Conservation (phyloP, 2,329 filamentous ascomycete species). For the Grosmannia huntii region DNA sequence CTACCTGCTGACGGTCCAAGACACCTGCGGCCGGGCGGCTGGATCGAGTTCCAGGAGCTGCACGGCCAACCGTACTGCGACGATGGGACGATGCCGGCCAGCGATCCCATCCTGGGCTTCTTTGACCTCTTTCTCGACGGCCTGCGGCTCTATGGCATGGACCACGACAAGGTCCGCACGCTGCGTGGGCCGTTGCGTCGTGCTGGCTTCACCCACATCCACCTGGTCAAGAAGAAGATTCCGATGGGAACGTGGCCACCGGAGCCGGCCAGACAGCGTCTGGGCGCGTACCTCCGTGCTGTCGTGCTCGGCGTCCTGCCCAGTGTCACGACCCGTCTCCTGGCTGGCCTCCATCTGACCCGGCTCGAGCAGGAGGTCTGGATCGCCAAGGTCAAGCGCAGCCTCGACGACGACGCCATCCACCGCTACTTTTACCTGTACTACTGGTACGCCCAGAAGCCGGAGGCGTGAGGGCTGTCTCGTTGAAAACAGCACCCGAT, state of each 20-base stretch:
- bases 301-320: slow-evolving; percentile 24
- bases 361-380: slow-evolving; percentile 19
- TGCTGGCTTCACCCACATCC: slow-evolving; percentile 30
- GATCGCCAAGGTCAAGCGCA: slow-evolving; percentile 18
- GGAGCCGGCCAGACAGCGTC: slow-evolving; percentile 21
- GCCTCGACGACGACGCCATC: slow-evolving; percentile 20
- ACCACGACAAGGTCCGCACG: slow-evolving; percentile 17
- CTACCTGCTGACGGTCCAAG: slow-evolving; percentile 13
- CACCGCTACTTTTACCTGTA: slow-evolving; percentile 28
- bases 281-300: slow-evolving; percentile 26
- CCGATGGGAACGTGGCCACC: slow-evolving; percentile 31
- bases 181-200: slow-evolving; percentile 22
- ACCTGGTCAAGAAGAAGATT: slow-evolving; percentile 26
- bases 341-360: slow-evolving; percentile 21
- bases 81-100: slow-evolving; percentile 27
- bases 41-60: slow-evolving; percentile 37
- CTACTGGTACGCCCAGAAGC: slow-evolving; percentile 28
- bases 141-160: slow-evolving; percentile 22
- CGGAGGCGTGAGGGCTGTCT: not conserved
- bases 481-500: too few relatives aligned
- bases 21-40: slow-evolving; percentile 32
- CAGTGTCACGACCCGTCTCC: slow-evolving; percentile 23
- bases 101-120: slow-evolving; percentile 24
- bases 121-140: slow-evolving; percentile 16
- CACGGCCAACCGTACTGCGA: slow-evolving; percentile 28